Evolutionary conservation across 139 green algal genomes (phyloP).

Genomic region (Tetratostichococcus sp.): DNA sequence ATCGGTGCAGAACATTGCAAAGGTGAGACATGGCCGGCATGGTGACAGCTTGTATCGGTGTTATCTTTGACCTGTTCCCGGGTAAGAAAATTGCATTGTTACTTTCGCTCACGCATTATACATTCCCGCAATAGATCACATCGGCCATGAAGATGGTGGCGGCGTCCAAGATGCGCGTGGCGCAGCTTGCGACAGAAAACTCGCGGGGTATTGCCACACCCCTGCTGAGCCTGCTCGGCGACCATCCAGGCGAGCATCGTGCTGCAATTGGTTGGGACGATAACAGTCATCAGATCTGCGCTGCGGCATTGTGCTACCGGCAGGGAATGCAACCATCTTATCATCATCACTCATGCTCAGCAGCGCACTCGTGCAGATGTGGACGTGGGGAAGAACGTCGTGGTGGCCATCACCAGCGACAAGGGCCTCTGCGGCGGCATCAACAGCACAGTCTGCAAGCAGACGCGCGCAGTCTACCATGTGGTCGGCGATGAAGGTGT

Average conservation of each 20-base stretch:
- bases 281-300: no score
- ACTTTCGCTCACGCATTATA: no score
- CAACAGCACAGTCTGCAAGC: slow-evolving; percentile 94
- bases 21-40: no score
- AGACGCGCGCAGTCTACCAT: slow-evolving; percentile 41
- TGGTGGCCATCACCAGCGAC: slow-evolving; percentile 87
- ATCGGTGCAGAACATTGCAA: slow-evolving; percentile 96
- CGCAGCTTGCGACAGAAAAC: slow-evolving; percentile 70
- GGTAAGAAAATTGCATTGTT: no score
- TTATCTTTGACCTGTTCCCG: no score
- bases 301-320: no score
- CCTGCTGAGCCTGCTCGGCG: slow-evolving; percentile 84
- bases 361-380: slow-evolving; percentile 14
- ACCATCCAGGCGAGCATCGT: slow-evolving; percentile 73
- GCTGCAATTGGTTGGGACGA: no score
- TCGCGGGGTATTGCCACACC: slow-evolving; percentile 82
- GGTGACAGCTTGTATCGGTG: no score
- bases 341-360: background rate
- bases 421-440: slow-evolving; percentile 96
- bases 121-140: no score
- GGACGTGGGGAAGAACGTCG: slow-evolving; percentile 65
- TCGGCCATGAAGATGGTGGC: slow-evolving; percentile 99
- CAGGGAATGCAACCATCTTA: no score
- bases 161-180: slow-evolving; percentile 94
- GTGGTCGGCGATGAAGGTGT: background rate